phyloP scores from a whole-genome alignment of 345 rosid genomes.

The Brassica incana region DNA sequence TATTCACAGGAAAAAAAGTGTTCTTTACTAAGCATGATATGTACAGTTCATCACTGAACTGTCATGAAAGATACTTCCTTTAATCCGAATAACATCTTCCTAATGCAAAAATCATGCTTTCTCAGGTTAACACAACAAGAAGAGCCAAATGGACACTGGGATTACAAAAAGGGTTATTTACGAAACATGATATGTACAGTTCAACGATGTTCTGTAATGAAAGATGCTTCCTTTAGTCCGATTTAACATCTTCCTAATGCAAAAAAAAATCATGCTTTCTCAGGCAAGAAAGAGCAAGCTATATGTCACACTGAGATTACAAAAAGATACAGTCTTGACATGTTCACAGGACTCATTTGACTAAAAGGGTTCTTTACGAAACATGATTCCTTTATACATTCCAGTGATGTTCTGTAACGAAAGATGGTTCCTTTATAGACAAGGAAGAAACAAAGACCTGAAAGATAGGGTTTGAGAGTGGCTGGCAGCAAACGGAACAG shows the following conservation, averaged over 20 bases:
- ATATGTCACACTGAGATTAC: too few relatives aligned
- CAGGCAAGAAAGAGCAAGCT: background rate
- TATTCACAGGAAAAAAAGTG: too few relatives aligned
- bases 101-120: too few relatives aligned
- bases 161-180: too few relatives aligned
- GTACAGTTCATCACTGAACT: too few relatives aligned
- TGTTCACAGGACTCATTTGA: background rate
- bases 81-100: too few relatives aligned
- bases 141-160: too few relatives aligned
- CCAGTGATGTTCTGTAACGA: background rate
- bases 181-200: too few relatives aligned
- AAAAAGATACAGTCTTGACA: background rate
- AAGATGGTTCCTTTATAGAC: background rate
- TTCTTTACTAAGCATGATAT: too few relatives aligned
- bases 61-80: too few relatives aligned
- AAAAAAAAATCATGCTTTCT: background rate
- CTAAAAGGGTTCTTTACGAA: background rate
- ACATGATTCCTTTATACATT: background rate
- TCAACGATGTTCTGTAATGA: background rate
- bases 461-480: background rate
- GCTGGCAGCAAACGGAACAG: background rate
- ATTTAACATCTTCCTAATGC: background rate
- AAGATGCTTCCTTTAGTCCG: background rate
- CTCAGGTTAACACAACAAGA: too few relatives aligned
- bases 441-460: conserved; percentile 1